Evolutionary conservation across 139 green algal genomes (phyloP).

Genomic region (Coelastrella sp.): DNA sequence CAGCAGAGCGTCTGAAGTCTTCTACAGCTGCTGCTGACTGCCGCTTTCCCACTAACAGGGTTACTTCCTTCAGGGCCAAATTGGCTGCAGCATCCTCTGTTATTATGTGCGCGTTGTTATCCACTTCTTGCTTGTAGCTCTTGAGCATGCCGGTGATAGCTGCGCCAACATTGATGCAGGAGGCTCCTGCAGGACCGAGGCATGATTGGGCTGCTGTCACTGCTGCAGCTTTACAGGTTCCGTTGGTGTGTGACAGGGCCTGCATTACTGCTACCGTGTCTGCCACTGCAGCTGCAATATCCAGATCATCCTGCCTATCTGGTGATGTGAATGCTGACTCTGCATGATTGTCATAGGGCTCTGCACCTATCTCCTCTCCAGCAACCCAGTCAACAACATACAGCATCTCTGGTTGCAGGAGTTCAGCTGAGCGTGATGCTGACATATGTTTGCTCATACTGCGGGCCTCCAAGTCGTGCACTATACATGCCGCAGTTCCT

Average conservation of each 20-base stretch:
- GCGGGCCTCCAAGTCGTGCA: constrained; percentile 66
- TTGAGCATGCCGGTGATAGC: too few relatives aligned
- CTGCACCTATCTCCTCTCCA: neutral
- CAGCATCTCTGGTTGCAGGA: constrained; percentile 37
- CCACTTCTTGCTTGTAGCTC: too few relatives aligned
- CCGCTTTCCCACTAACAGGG: too few relatives aligned
- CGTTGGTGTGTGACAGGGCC: neutral
- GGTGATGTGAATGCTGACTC: too few relatives aligned
- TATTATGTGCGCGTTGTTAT: too few relatives aligned
- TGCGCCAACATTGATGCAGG: too few relatives aligned
- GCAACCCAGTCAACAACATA: constrained; percentile 55
- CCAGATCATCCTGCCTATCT: too few relatives aligned
- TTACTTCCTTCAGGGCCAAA: too few relatives aligned
- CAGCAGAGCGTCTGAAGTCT: neutral
- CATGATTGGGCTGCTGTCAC: neutral
- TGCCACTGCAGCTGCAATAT: neutral
- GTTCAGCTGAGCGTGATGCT: neutral
- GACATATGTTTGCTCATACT: constrained; percentile 39
- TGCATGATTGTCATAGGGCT: too few relatives aligned
- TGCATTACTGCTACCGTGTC: constrained; percentile 13
- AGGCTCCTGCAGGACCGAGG: too few relatives aligned
- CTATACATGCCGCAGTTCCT: constrained; percentile 51
- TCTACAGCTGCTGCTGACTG: neutral
- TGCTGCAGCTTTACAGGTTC: neutral
- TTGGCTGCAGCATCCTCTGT: constrained; percentile 23